Percentiles rank a stretch among this genome's conserved stretches.
Evolutionary conservation across 2,329 filamentous ascomycete genomes (phyloP).

Genomic region (Hymenoscyphus infarciens): DNA sequence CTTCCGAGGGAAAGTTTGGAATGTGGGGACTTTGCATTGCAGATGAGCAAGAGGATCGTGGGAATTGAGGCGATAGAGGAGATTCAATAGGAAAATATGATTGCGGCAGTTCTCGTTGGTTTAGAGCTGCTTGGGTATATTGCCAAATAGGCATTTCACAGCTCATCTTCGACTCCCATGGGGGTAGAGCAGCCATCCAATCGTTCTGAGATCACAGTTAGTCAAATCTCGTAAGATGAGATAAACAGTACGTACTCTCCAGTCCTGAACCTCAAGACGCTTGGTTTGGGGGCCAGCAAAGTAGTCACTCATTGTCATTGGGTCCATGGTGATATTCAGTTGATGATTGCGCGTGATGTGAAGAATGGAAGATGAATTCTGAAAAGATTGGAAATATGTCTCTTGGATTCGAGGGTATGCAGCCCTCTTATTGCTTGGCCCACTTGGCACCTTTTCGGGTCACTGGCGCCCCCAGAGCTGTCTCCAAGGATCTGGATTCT

Average conservation of each 20-base stretch:
- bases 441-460: not conserved
- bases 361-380: not conserved
- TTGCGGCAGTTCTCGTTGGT: not conserved
- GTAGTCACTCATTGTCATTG: constrained; percentile 3
- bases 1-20: not conserved
- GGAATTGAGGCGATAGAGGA: not conserved
- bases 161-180: constrained; percentile 3
- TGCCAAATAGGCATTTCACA: constrained; percentile 16
- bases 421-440: constrained; percentile 4
- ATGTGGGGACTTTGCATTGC: constrained; percentile 8
- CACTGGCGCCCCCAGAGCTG: not conserved
- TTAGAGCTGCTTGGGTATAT: constrained; percentile 13
- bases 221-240: not conserved
- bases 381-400: not conserved
- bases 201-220: constrained; percentile 6
- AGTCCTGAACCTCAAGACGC: not conserved
- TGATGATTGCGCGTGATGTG: not conserved
- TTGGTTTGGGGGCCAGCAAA: constrained; percentile 1
- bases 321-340: constrained; percentile 6
- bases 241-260: constrained; percentile 4
- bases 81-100: not conserved
- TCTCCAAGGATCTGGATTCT: not conserved
- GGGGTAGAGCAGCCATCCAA: constrained; percentile 7
- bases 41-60: constrained; percentile 7
- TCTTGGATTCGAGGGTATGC: not conserved